These are phyloP conservation scores for Pyrenochaeta sp. DNA, from an alignment of 2,329 filamentous ascomycete species.

Conservation along the genomic window DNA sequence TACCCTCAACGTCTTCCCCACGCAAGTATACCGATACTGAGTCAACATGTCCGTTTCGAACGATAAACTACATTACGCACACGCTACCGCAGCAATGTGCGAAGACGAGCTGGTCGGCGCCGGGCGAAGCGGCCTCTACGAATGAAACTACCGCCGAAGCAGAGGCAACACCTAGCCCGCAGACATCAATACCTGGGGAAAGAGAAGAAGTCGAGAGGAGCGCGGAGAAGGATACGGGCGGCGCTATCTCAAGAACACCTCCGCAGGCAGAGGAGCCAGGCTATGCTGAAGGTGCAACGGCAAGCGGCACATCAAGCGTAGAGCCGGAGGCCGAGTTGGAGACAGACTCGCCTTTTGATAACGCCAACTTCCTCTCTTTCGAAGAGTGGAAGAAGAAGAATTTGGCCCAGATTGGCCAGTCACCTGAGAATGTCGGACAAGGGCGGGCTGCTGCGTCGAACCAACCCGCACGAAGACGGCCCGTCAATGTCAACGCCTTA, in stretches of 20 bases:
- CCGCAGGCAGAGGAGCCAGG: conserved; percentile 16
- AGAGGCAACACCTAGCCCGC: conserved; percentile 18
- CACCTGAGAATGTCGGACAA: conserved; percentile 70
- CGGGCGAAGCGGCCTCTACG: conserved; percentile 20
- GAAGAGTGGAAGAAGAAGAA: conserved; percentile 99
- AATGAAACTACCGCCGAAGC: conserved; percentile 20
- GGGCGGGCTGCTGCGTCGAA: conserved; percentile 57
- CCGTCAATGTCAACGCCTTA: conserved; percentile 70
- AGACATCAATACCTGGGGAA: conserved; percentile 16
- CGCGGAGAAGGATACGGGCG: conserved; percentile 10
- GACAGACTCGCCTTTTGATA: conserved; percentile 72
- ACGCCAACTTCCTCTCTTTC: conserved; percentile 90
- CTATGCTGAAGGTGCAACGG: conserved; percentile 9
- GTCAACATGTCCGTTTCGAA: conserved; percentile 62
- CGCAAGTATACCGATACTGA: conserved; percentile 42
- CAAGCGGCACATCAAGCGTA: conserved; percentile 21
- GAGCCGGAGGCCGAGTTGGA: conserved; percentile 63
- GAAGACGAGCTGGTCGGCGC: conserved; percentile 64
- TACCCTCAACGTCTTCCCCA: conserved; percentile 11
- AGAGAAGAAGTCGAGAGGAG: conserved; percentile 15
- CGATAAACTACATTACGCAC: conserved; percentile 84
- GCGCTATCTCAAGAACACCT: neutral
- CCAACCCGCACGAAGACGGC: conserved; percentile 60
- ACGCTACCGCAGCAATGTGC: conserved; percentile 79
- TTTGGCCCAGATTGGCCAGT: conserved; percentile 84